Percentiles rank a stretch among this genome's conserved stretches.
Evolutionary conservation across 331 rosid genomes (phyloP).

Genomic region (Dryas integrifolia): DNA sequence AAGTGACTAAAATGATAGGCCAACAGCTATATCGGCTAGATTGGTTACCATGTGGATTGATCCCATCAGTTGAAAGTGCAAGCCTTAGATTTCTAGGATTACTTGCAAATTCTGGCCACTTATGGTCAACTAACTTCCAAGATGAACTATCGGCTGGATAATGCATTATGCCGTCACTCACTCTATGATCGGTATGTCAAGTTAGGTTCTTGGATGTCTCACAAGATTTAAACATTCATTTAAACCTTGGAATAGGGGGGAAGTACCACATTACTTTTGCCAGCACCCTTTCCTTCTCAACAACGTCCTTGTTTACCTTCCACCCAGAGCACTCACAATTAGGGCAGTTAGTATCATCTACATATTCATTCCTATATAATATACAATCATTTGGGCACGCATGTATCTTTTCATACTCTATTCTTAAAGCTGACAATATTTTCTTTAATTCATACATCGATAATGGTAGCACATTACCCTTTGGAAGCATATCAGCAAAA

Average conservation of each 20-base stretch:
- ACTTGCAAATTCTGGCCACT: background rate
- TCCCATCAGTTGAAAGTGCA: background rate
- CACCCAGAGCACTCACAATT: background rate
- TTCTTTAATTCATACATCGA: background rate
- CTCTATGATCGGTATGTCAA: background rate
- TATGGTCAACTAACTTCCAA: background rate
- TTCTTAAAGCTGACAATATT: background rate
- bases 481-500: too few species aligned
- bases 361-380: background rate
- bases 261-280: slow-evolving; percentile 15
- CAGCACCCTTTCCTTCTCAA: background rate
- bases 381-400: slow-evolving; percentile 7
- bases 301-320: background rate
- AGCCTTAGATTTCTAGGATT: background rate
- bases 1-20: too few species aligned
- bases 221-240: background rate
- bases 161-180: background rate
- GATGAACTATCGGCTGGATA: background rate
- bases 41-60: background rate
- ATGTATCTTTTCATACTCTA: slow-evolving; percentile 1
- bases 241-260: background rate
- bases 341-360: background rate
- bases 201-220: background rate
- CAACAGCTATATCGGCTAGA: background rate
- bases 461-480: too few species aligned